Percentiles rank a stretch among this genome's conserved stretches.
These are phyloP conservation scores for Bacterosira constricta DNA, from an alignment of 108 stramenopile genomes.

Conservation along the genomic window DNA sequence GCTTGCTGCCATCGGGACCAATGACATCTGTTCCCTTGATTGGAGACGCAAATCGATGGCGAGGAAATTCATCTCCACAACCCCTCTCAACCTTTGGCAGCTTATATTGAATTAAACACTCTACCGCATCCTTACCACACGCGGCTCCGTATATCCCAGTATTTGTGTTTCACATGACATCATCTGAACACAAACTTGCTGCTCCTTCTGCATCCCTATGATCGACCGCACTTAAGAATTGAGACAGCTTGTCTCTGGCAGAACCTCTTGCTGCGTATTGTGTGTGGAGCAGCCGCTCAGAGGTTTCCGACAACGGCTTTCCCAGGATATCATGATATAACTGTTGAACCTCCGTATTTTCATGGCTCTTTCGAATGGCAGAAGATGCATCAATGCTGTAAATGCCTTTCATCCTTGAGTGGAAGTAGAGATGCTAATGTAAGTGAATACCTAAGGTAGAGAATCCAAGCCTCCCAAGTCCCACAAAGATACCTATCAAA, in stretches of 20 bases:
- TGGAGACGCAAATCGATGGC: slow-evolving; percentile 19
- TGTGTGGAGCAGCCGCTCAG: slow-evolving; percentile 52
- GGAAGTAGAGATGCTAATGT: no score
- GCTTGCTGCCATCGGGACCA: slow-evolving; percentile 7
- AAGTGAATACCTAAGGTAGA: no score
- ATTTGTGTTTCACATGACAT: slow-evolving; percentile 30
- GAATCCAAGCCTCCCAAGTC: no score
- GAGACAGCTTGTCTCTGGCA: slow-evolving; percentile 20
- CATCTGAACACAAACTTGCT: slow-evolving; percentile 17
- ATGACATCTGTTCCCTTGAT: slow-evolving; percentile 31
- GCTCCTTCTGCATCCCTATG: slow-evolving; percentile 25
- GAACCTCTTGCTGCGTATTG: slow-evolving; percentile 24
- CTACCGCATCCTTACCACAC: slow-evolving; percentile 14
- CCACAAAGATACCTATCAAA: no score
- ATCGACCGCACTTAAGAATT: slow-evolving; percentile 37
- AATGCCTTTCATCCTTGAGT: slow-evolving; percentile 42
- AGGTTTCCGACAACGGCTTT: slow-evolving; percentile 35
- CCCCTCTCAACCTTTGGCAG: slow-evolving; percentile 13
- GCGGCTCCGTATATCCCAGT: slow-evolving; percentile 16
- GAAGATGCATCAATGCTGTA: slow-evolving; percentile 38
- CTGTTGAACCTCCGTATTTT: slow-evolving; percentile 44
- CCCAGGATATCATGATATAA: slow-evolving; percentile 48
- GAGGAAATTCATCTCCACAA: slow-evolving; percentile 16
- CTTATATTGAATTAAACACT: slow-evolving; percentile 12
- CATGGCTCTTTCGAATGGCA: slow-evolving; percentile 44